Evolutionary conservation across 83 land plant species (phyloP).

Genomic region (Picea engelmannii): DNA sequence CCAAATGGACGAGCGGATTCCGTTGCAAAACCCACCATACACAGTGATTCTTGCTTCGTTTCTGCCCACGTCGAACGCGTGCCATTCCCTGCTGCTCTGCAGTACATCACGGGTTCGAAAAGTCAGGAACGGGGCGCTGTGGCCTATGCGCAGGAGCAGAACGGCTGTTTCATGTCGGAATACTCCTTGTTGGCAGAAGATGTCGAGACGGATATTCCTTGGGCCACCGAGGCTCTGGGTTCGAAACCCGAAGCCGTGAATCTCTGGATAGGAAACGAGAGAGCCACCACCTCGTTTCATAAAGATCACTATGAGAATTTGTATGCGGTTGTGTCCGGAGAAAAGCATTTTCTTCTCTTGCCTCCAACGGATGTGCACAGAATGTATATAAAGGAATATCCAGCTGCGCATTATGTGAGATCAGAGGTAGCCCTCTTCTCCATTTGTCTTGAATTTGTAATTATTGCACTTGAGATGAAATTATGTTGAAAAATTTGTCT

Average conservation of each 20-base stretch:
- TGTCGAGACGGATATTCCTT: conserved; percentile 64
- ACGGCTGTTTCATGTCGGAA: conserved; percentile 75
- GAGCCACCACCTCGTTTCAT: conserved; percentile 79
- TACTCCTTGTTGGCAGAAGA: conserved; percentile 54
- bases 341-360: conserved; percentile 80
- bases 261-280: conserved; percentile 84
- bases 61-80: conserved; percentile 66
- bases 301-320: conserved; percentile 96
- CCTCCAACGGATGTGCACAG: conserved; percentile 92
- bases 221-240: conserved; percentile 86
- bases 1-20: conserved; percentile 93
- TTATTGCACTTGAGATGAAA: too few species aligned
- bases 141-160: conserved; percentile 89
- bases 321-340: conserved; percentile 80
- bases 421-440: conserved; percentile 25
- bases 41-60: conserved; percentile 40
- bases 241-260: conserved; percentile 87
- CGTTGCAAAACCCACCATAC: conserved; percentile 23
- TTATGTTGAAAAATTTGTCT: too few species aligned
- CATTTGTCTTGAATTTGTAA: background rate
- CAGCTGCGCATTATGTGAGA: conserved; percentile 59
- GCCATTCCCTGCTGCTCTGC: conserved; percentile 62
- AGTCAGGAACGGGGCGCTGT: conserved; percentile 26
- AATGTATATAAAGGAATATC: conserved; percentile 69
- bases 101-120: conserved; percentile 21